Percentiles rank a stretch among this genome's conserved stretches.
Conservation (phyloP, 2,329 filamentous ascomycete genomes). For the Penicillium sp. region DNA sequence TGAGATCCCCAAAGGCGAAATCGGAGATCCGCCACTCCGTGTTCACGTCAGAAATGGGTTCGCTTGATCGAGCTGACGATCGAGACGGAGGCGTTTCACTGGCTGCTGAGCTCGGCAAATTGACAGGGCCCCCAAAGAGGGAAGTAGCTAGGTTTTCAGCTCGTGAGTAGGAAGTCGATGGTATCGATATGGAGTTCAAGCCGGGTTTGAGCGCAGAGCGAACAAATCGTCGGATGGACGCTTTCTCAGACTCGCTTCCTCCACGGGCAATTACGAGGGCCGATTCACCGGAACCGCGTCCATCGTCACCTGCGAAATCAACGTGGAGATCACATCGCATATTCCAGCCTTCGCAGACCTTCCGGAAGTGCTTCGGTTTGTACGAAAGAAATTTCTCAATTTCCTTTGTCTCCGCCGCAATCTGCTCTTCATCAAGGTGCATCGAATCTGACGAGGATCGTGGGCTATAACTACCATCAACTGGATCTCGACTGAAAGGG, state of each 20-base stretch:
- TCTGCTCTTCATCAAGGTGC: conserved; percentile 67
- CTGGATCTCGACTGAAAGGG: conserved; percentile 65
- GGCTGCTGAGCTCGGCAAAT: conserved; percentile 19
- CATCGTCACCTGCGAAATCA: conserved; percentile 82
- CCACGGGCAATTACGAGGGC: conserved; percentile 74
- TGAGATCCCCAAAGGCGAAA: conserved; percentile 61
- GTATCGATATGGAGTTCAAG: conserved; percentile 16
- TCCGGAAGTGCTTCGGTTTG: conserved; percentile 74
- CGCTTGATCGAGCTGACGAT: conserved; percentile 31
- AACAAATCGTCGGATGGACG: conserved; percentile 58
- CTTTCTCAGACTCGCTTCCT: conserved; percentile 56
- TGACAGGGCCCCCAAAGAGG: conserved; percentile 50
- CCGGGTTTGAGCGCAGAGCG: conserved; percentile 48
- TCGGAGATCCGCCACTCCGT: conserved; percentile 68
- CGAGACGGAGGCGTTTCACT: conserved; percentile 32
- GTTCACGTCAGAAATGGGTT: conserved; percentile 36
- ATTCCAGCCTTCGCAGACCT: conserved; percentile 80
- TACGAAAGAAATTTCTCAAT: conserved; percentile 73
- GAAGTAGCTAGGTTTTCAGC: conserved; percentile 36
- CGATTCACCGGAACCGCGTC: conserved; percentile 71
- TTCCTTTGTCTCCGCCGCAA: conserved; percentile 73
- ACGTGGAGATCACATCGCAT: conserved; percentile 84
- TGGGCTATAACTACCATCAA: conserved; percentile 75
- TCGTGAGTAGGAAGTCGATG: conserved; percentile 12
- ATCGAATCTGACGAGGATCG: conserved; percentile 72